A percentile compares a stretch with the other conserved stretches of the same genome.
phyloP scores from a whole-genome alignment of 2,329 filamentous ascomycete genomes.

The Pezicula carpinea region DNA sequence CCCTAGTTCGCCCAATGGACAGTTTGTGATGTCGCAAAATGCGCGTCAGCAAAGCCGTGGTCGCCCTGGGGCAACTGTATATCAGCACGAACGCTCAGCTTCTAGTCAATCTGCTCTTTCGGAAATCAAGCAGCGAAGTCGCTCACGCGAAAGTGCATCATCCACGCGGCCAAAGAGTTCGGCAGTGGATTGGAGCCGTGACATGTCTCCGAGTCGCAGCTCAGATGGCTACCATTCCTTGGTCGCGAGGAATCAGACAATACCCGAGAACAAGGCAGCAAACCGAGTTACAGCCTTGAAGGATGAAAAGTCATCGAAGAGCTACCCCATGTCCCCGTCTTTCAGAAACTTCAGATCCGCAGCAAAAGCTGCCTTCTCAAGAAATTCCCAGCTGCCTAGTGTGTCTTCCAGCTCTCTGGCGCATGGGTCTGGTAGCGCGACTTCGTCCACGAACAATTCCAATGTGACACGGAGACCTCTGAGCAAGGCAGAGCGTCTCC shows the following conservation, averaged over 20 bases:
- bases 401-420: not conserved
- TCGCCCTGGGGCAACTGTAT: not conserved
- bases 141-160: not conserved
- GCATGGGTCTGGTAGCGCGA: not conserved
- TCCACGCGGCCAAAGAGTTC: not conserved
- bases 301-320: not conserved
- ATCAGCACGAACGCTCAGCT: not conserved
- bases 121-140: not conserved
- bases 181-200: not conserved
- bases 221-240: not conserved
- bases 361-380: not conserved
- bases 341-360: not conserved
- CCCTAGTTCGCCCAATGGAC: no score
- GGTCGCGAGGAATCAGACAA: not conserved
- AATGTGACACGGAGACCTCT: not conserved
- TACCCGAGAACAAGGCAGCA: not conserved
- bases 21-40: not conserved
- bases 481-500: constrained; percentile 4
- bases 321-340: not conserved
- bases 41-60: not conserved
- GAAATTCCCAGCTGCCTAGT: not conserved
- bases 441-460: not conserved
- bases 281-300: not conserved
- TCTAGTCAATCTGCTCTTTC: not conserved
- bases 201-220: not conserved